Evolutionary conservation across 2,329 filamentous ascomycete genomes (phyloP), one percentile per base, ranked within the genome.

Genomic region (Bimuria novae-zelandiae): DNA sequence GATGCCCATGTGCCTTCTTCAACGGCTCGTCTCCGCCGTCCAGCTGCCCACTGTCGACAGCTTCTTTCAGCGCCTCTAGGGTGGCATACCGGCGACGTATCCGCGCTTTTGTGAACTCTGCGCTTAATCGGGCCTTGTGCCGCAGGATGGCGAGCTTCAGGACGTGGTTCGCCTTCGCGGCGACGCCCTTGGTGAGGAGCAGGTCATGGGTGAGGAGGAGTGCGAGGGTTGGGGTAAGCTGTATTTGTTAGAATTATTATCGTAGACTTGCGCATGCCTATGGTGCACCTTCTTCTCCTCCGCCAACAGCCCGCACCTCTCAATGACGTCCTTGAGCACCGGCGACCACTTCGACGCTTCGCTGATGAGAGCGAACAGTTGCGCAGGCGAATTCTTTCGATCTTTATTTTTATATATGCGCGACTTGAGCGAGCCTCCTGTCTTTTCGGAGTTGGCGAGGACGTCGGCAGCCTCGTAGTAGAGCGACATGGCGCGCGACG

Each of bases 331-430:
- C 66, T 91, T 91, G 42, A 99, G 77, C 2, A 97, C 81, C 3
- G 80, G 72, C 64, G 92, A 94, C 90, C 93, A 97, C 85, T 96
- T 97, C 62, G 89, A 87, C 1, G 90, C 86, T 75, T 97, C 92
- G 19, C 88, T 83, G 19, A 92, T 88, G 30, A 99, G 79, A 7
- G 94, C 94, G 71, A 94, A 97, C 7, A 97, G 80, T 69, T 95
- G 90, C 10, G 87, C 87, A 0, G 89, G 88, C 2, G 88, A 83
- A 14, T 89, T 92, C 68, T 93, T 96, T 61, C 91, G 76, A 7
- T 81, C 79, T 63, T 89, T 89, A 56, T 86, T 87, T 53, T 76
- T 80, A 73, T 94, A 97, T 39, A 97, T 85, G 30, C 90, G 82
- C 7, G 91, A 90, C 74, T 95, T 96, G 59, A 97, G 82, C 22